Evolutionary conservation across 73 alveolate species (phyloP).

Genomic region (Loxodes magnus): DNA sequence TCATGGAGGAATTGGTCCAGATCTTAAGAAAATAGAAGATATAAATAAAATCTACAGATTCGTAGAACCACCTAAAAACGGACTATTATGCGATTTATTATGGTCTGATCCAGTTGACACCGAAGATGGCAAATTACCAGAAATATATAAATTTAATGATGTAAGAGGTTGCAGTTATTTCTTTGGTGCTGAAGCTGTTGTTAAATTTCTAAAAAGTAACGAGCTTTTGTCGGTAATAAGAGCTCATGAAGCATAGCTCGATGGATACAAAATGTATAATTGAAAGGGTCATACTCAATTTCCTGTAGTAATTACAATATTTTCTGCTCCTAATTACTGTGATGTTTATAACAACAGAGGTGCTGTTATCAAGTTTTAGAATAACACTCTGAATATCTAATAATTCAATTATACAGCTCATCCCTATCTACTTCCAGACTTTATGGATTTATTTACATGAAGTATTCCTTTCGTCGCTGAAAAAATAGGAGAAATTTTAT

Average conservation of each 20-base stretch:
- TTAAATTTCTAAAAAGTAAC: conserved; percentile 50
- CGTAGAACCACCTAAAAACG: conserved; percentile 55
- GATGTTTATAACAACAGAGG: conserved; percentile 68
- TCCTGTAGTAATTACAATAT: conserved; percentile 69
- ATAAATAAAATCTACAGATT: conserved; percentile 46
- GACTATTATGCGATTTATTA: conserved; percentile 58
- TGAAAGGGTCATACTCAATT: conserved; percentile 63
- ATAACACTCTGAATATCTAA: conserved; percentile 51
- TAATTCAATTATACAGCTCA: conserved; percentile 60
- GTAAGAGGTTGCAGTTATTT: conserved; percentile 70
- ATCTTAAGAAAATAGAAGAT: conserved; percentile 30
- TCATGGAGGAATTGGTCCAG: conserved; percentile 80
- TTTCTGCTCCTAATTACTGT: conserved; percentile 79
- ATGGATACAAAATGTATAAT: no score
- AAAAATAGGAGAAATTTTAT: conserved; percentile 57
- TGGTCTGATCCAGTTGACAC: conserved; percentile 73
- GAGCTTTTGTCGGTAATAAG: conserved; percentile 49
- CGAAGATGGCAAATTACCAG: conserved; percentile 41
- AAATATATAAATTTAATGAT: conserved; percentile 36
- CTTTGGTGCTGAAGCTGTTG: conserved; percentile 70
- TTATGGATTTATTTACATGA: conserved; percentile 57
- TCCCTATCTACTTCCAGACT: conserved; percentile 72
- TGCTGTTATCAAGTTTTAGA: conserved; percentile 53
- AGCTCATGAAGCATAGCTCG: conserved; percentile 75
- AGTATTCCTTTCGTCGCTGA: conserved; percentile 76